Percentiles rank a stretch among this genome's conserved stretches.
phyloP scores from a whole-genome alignment of 1,284 basidiomycete species.

The Trichosporon asahii region DNA sequence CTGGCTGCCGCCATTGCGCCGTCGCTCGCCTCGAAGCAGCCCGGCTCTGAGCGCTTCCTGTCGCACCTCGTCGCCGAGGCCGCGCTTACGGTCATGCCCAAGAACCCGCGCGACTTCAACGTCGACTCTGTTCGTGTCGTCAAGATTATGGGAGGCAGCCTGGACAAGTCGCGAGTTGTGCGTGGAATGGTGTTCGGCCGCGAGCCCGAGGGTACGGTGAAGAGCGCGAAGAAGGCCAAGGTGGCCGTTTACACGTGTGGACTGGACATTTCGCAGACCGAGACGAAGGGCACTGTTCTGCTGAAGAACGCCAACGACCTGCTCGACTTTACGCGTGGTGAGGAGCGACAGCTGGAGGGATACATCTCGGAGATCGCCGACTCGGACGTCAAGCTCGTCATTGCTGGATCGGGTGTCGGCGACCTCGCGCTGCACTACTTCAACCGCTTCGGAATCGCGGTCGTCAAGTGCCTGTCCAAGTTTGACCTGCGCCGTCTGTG shows the following conservation, averaged over 20 bases:
- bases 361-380: slow-evolving; percentile 97
- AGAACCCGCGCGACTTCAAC: slow-evolving; percentile 85
- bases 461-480: slow-evolving; percentile 96
- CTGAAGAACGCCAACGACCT: slow-evolving; percentile 95
- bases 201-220: slow-evolving; percentile 84
- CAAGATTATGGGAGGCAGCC: slow-evolving; percentile 93
- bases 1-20: slow-evolving; percentile 81
- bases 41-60: slow-evolving; percentile 83
- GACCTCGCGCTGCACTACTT: slow-evolving; percentile 97
- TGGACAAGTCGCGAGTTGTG: slow-evolving; percentile 80
- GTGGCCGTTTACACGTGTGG: slow-evolving; percentile 92
- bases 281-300: slow-evolving; percentile 98
- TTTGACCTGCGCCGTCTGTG: slow-evolving; percentile 94
- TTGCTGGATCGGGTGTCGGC: slow-evolving; percentile 88
- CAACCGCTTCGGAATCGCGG: slow-evolving; percentile 87
- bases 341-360: slow-evolving; percentile 95
- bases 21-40: slow-evolving; percentile 94
- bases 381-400: slow-evolving; percentile 87
- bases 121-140: slow-evolving; percentile 98
- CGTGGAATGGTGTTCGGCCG: slow-evolving; percentile 98
- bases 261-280: slow-evolving; percentile 90
- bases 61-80: slow-evolving; percentile 88
- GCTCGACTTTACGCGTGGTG: slow-evolving; percentile 91
- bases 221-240: slow-evolving; percentile 77
- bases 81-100: slow-evolving; percentile 82